A percentile compares a stretch with the other conserved stretches of the same genome.
phyloP scores from a whole-genome alignment of 2,329 filamentous ascomycete genomes.

The Claviceps pusilla region DNA sequence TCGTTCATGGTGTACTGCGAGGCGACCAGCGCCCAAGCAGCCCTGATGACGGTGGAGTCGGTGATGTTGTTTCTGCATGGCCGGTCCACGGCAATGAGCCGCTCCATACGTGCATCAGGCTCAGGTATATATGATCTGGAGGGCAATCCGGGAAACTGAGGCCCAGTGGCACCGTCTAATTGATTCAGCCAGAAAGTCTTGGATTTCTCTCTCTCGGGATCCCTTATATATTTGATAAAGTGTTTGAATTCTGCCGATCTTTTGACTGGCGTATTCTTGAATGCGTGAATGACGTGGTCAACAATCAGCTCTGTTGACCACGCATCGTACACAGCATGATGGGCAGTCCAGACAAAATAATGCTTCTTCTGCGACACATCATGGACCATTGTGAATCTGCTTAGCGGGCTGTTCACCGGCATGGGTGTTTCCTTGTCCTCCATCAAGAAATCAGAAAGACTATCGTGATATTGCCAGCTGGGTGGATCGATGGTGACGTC shows the following conservation, averaged over 20 bases:
- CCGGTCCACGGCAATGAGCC: constrained; percentile 1
- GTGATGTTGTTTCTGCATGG: constrained; percentile 9
- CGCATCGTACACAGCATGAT: constrained; percentile 36
- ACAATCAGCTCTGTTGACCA: constrained; percentile 29
- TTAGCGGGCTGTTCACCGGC: constrained; percentile 9
- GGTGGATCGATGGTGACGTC: background rate
- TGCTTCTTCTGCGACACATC: background rate
- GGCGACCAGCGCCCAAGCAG: constrained; percentile 20
- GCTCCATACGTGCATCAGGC: constrained; percentile 2
- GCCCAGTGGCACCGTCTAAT: constrained; percentile 14
- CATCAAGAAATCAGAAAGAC: background rate
- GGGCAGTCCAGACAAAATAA: constrained; percentile 9
- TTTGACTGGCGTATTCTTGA: constrained; percentile 1
- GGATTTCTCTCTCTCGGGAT: constrained; percentile 12
- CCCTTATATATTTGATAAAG: constrained; percentile 27
- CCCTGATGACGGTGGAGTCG: constrained; percentile 11
- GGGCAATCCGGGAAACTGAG: constrained; percentile 5
- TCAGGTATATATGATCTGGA: constrained; percentile 3
- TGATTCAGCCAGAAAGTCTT: constrained; percentile 27
- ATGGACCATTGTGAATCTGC: constrained; percentile 5
- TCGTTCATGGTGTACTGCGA: constrained; percentile 19
- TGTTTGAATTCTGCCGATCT: constrained; percentile 15
- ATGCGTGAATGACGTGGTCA: constrained; percentile 6
- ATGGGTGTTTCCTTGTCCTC: constrained; percentile 3
- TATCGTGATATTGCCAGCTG: background rate